Conservation (phyloP, 345 rosid species). For the Aethionema arabicum region DNA sequence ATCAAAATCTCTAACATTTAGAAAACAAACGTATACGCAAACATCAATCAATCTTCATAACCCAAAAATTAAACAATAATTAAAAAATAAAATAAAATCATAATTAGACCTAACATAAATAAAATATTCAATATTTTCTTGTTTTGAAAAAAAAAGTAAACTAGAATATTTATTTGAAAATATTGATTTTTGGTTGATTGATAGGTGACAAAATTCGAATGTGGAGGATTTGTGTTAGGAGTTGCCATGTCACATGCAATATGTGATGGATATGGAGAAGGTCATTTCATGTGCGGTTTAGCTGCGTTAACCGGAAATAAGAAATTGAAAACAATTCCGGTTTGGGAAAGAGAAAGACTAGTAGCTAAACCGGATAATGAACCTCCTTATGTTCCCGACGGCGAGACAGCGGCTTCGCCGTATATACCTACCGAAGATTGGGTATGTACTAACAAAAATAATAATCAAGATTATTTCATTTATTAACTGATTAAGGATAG, state of each 20-base stretch:
- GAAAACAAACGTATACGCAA: no score
- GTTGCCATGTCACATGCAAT: constrained; percentile 50
- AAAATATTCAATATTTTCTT: no score
- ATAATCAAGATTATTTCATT: not conserved
- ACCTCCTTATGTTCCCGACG: constrained; percentile 1
- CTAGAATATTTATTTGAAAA: not conserved
- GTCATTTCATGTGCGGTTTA: constrained; percentile 43
- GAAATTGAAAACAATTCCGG: constrained; percentile 37
- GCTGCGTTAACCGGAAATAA: constrained; percentile 40
- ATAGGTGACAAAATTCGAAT: constrained; percentile 49
- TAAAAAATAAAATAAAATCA: no score
- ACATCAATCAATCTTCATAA: no score
- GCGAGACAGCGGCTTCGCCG: constrained; percentile 34
- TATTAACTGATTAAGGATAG: not conserved
- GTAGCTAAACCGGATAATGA: constrained; percentile 14
- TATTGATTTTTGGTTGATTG: not conserved
- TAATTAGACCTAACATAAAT: no score
- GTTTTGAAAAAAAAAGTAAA: not conserved
- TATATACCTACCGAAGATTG: constrained; percentile 32
- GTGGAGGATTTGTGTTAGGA: constrained; percentile 58
- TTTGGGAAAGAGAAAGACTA: constrained; percentile 53
- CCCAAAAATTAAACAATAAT: no score
- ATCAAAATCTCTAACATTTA: no score
- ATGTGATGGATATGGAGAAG: constrained; percentile 56
- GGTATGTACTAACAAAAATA: constrained; percentile 15